phyloP scores from a whole-genome alignment of 78 protist species.

The Dictyostelium intermedium region DNA sequence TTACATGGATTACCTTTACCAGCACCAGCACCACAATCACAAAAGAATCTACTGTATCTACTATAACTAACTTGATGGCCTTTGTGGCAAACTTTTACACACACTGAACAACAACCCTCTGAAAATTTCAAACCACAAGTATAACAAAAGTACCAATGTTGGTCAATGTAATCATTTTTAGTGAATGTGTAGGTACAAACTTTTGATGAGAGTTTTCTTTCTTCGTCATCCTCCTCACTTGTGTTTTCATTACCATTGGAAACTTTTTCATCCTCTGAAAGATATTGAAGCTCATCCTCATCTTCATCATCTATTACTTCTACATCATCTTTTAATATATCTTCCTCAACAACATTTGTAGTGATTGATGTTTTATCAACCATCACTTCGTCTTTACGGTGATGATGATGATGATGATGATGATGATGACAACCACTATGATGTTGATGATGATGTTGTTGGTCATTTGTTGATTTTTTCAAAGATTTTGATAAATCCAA shows the following conservation, averaged over 20 bases:
- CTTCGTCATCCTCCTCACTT: conserved; percentile 10
- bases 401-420: not conserved
- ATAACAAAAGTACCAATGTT: conserved; percentile 90
- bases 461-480: not conserved
- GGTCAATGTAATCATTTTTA: conserved; percentile 65
- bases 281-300: conserved; percentile 2
- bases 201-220: conserved; percentile 16
- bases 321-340: not conserved
- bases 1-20: conserved; percentile 35
- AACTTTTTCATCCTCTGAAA: not conserved
- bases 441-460: not conserved
- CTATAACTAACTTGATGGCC: conserved; percentile 88
- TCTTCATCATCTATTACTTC: not conserved
- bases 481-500: not conserved
- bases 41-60: conserved; percentile 87
- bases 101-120: conserved; percentile 91
- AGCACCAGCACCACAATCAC: conserved; percentile 93
- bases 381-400: not conserved
- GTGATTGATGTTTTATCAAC: not conserved
- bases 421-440: not conserved
- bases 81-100: conserved; percentile 86
- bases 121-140: conserved; percentile 84
- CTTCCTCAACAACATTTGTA: not conserved
- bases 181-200: conserved; percentile 52
- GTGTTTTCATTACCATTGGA: not conserved